Percentiles rank a stretch among this genome's conserved stretches.
Conservation (phyloP, 1,139 yeast species). For the Kurtzmaniella quercitrusa region DNA sequence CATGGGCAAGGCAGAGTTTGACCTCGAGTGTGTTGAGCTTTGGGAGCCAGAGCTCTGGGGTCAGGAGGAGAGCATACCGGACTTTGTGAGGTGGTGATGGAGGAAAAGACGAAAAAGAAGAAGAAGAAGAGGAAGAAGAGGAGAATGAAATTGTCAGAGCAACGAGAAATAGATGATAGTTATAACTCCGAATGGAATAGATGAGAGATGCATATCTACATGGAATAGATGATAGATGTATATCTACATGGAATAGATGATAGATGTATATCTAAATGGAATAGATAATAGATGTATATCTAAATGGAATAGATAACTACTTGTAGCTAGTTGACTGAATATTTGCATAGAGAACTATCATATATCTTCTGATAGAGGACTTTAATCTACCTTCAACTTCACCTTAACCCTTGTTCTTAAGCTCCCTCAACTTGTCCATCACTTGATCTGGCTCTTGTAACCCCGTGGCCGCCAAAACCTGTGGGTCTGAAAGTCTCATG, state of each 20-base stretch:
- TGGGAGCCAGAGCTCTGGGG: constrained; percentile 46
- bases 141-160: no score
- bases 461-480: constrained; percentile 44
- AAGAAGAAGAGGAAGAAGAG: neutral
- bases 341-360: no score
- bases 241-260: no score
- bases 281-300: neutral
- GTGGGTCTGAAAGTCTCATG: constrained; percentile 65
- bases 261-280: no score
- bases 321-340: no score
- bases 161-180: no score
- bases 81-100: constrained; percentile 24
- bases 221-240: no score
- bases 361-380: neutral
- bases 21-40: constrained; percentile 59
- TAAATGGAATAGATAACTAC: no score
- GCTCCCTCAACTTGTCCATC: constrained; percentile 62
- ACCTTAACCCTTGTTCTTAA: constrained; percentile 55
- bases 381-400: neutral
- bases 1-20: constrained; percentile 89
- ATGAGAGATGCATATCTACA: no score
- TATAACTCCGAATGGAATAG: no score
- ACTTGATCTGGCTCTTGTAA: constrained; percentile 37
- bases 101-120: neutral
- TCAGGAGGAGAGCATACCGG: constrained; percentile 30